Base-by-base conservation (phyloP, 177 flowering plant species). In the Vitis hybrid region DNA sequence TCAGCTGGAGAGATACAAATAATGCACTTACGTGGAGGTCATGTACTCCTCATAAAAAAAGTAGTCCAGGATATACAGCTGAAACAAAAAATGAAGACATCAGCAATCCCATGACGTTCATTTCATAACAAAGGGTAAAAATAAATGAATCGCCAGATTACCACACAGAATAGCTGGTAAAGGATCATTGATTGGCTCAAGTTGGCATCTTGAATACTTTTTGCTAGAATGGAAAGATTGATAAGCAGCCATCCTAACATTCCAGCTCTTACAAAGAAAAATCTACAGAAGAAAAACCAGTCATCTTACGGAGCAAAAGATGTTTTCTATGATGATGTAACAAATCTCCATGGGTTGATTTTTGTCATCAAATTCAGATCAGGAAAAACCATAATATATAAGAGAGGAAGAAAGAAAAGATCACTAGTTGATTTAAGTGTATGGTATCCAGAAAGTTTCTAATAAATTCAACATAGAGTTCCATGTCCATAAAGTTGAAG, bases 181-280 rank as follows among this genome's bases (percentile, higher is more conserved):
- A 95, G 90, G 79, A 90, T 86, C 97, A 93, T 91, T 29, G 98
- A 91, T 58, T 21, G 78, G 76, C 76, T 78, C 76, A 90, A 72
- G 66, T 69, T 80, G 68, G 65, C 84, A 75, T 86, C 90, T 67
- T 80, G 79, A 71, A 85, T 64, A 77, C 91, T 86, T 85, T 83
- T 90, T 16, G 90, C 89, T 11, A 93, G 81, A 82, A 93, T 74
- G 56, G 99, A 91, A 64, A 95, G 88, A 76, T 95, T 95, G 83
- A 95, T 93, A 68, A 95, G 89, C 10, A 95, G 89, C 99, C 99
- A 95, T 75, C 97, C 99, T 91, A 95, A 85, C 98, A 95, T 95
- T 68, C 99, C 99, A 80, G 97, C 95, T 93, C 99, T 87, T 48
- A 95, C 97, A 84, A 95, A 93, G 93, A 90, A 93, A 82, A 93